Base-by-base conservation (phyloP, 2,329 filamentous ascomycete genomes). In the Ceratocystis colombiana region DNA sequence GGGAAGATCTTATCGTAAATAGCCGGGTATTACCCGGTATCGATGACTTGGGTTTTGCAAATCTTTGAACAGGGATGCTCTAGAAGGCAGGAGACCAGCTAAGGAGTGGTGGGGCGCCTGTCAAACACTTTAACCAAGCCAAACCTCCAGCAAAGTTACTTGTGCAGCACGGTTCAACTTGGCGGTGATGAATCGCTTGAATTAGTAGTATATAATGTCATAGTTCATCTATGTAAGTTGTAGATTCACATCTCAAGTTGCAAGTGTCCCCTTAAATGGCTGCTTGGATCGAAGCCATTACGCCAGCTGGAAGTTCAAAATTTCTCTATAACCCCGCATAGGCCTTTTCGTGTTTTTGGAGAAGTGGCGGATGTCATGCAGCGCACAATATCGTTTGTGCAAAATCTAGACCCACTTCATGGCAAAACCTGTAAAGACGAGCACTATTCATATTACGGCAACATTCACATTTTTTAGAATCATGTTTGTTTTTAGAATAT, bases 1-100 rank as follows among this genome's bases (percentile, higher is more conserved):
- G 59, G 46, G 53, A 33, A 20, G 55, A 41, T 59, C 62, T 69
- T 70, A 65, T 67, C 66, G 22, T 6, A 62, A 33, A 57, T 64
- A 65, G 28, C 66, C 66, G 45, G 12, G 2, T 20, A 55, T 67
- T 55, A 65, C 2, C 66, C 66, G 63, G 41, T 67, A 67, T 67
- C 62, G 5, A 20, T 17, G 3, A 20, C 15, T 20, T 59, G n/a
- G 8, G 7, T 17, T 53, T 53, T 53, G 48, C n/a, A 53, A 15
- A 15, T 53, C 3, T 28, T 4, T 20, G 20, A 53, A 25, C 48
- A 53, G 48, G 48, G 48, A n/a, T 53, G 8, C 3, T 15, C 10
- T 53, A n/a, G 7, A 20, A n/a, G 28, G 28, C 15, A 59, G 8
- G 55, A 28, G 55, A 30, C 33, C 17, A 37, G 15, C 12, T 53